Percentiles rank a stretch among this genome's conserved stretches.
Conservation (phyloP, 2,329 filamentous ascomycete genomes). For the Talaromyces sp. region DNA sequence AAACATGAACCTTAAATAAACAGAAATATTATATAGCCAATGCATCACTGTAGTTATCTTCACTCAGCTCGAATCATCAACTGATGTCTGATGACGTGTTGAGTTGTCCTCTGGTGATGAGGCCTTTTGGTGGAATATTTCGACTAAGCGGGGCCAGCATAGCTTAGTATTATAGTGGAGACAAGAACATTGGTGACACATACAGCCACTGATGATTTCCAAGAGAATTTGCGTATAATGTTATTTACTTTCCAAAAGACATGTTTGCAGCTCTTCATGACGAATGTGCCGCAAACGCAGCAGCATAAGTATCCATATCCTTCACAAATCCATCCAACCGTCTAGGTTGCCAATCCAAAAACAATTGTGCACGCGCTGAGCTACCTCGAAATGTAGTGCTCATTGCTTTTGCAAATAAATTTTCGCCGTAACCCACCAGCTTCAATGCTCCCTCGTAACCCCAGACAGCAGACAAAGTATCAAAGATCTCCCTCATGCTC, state of each 20-base stretch:
- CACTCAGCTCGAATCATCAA: no score
- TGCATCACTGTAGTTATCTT: no score
- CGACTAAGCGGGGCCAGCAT: no score
- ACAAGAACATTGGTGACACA: neutral
- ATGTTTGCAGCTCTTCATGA: neutral
- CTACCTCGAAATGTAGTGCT: conserved; percentile 18
- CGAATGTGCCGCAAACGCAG: conserved; percentile 4
- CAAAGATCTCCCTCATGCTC: conserved; percentile 24
- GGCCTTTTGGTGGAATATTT: no score
- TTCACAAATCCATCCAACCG: conserved; percentile 16
- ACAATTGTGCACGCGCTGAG: conserved; percentile 21
- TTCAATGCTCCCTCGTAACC: conserved; percentile 23
- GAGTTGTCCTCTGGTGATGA: no score
- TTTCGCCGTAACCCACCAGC: conserved; percentile 17
- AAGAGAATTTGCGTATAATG: neutral
- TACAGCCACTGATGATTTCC: neutral
- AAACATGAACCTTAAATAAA: no score
- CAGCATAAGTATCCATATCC: conserved; percentile 15
- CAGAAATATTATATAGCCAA: no score
- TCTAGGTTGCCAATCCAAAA: conserved; percentile 31
- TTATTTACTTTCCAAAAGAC: neutral
- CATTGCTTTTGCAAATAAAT: conserved; percentile 23
- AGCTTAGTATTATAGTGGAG: no score
- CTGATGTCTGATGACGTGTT: no score
- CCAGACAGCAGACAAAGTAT: conserved; percentile 16